A percentile compares a stretch with the other conserved stretches of the same genome.
phyloP scores from a whole-genome alignment of 1,284 basidiomycete species.

The Serendipita sp. region DNA sequence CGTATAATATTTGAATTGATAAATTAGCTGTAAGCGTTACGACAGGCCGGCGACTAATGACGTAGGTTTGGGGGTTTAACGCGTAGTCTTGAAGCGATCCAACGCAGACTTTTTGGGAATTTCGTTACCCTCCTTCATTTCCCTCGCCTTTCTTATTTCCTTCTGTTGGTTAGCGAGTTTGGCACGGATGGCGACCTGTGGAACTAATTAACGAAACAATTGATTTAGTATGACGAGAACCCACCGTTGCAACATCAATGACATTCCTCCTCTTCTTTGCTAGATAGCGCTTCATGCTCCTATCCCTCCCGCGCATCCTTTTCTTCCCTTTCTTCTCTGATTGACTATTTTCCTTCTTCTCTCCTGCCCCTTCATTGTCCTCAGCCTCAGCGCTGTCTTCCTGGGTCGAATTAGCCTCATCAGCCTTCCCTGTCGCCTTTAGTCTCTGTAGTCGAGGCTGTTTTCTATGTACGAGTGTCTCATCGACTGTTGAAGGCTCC shows the following conservation, averaged over 20 bases:
- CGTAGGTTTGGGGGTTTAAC: background rate
- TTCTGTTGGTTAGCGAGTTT: conserved; percentile 53
- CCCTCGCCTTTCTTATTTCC: conserved; percentile 29
- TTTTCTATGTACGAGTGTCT: conserved; percentile 34
- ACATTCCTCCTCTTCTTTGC: conserved; percentile 88
- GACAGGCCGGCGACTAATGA: background rate
- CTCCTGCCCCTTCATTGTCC: conserved; percentile 19
- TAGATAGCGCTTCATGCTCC: conserved; percentile 69
- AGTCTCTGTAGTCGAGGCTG: conserved; percentile 58
- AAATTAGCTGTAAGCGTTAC: background rate
- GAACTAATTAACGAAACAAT: background rate
- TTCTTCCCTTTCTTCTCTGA: conserved; percentile 52
- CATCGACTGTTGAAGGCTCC: conserved; percentile 43
- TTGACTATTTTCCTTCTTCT: conserved; percentile 19
- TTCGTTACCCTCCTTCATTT: conserved; percentile 29
- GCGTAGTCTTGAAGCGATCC: conserved; percentile 40
- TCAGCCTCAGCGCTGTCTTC: conserved; percentile 20
- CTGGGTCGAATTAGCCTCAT: conserved; percentile 39
- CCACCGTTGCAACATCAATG: conserved; percentile 70
- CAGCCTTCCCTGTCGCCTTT: conserved; percentile 53
- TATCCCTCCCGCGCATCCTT: conserved; percentile 74
- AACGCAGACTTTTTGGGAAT: conserved; percentile 38
- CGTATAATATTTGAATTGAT: background rate
- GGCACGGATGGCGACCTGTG: conserved; percentile 49
- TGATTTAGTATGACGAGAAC: conserved; percentile 20